phyloP scores from a whole-genome alignment of 305 asterid species.

The Fraxinus floribunda region DNA sequence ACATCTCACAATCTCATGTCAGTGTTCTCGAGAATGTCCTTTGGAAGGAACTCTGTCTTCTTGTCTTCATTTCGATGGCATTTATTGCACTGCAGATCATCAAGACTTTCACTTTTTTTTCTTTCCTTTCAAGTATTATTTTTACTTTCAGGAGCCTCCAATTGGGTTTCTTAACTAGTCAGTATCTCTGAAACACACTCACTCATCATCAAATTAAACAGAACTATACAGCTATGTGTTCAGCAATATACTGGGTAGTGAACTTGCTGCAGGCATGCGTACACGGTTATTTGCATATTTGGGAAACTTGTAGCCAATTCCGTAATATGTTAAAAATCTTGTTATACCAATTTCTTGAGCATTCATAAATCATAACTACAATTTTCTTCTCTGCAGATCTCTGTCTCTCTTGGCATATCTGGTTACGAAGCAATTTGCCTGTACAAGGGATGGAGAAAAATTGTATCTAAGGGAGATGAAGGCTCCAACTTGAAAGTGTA shows the following conservation, averaged over 20 bases:
- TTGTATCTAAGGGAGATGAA: no score
- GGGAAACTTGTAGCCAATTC: not conserved
- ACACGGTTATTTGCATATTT: not conserved
- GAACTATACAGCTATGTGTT: slow-evolving; percentile 24
- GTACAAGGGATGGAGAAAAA: no score
- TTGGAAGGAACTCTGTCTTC: slow-evolving; percentile 72
- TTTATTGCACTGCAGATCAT: slow-evolving; percentile 68
- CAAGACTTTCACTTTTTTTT: slow-evolving; percentile 48
- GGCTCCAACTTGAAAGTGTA: no score
- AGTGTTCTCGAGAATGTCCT: slow-evolving; percentile 68
- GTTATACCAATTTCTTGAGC: not conserved
- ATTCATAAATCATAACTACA: no score
- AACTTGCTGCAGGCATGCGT: slow-evolving; percentile 79
- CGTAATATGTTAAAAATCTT: not conserved
- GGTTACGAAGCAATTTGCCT: no score
- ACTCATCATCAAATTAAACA: slow-evolving; percentile 34
- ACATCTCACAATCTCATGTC: slow-evolving; percentile 44
- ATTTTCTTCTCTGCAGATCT: not conserved
- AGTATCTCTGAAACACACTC: slow-evolving; percentile 7
- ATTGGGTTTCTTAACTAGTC: not conserved
- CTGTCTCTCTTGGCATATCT: no score
- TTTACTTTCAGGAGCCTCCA: not conserved
- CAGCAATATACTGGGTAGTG: slow-evolving; percentile 63
- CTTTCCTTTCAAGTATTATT: not conserved
- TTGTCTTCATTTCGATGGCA: slow-evolving; percentile 43